A percentile compares a stretch with the other conserved stretches of the same genome.
These are phyloP conservation scores for Naganishia onofrii DNA, from an alignment of 768 basidiomycete species.

Conservation along the genomic window DNA sequence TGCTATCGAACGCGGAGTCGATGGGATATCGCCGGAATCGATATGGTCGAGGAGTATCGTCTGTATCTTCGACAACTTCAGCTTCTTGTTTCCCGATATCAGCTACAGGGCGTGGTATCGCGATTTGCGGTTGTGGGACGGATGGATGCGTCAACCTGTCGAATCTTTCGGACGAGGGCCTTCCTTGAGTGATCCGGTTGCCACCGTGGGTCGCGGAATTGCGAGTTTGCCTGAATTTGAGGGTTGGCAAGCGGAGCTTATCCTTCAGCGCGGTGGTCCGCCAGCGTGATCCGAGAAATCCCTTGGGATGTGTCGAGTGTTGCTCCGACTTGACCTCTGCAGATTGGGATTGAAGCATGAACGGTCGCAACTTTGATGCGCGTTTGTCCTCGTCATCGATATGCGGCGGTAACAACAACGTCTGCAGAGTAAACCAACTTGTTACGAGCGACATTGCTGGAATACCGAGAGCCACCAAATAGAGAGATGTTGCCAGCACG, in stretches of 20 bases:
- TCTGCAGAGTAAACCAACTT: neutral
- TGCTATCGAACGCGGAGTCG: neutral
- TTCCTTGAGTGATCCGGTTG: conserved; percentile 19
- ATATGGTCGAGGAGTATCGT: conserved; percentile 5
- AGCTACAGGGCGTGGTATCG: neutral
- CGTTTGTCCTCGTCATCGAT: neutral
- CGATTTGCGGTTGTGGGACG: conserved; percentile 26
- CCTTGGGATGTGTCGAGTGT: neutral
- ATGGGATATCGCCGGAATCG: neutral
- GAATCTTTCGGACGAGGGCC: conserved; percentile 18
- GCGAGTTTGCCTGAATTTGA: neutral
- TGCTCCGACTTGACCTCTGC: neutral
- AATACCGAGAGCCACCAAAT: conserved; percentile 15
- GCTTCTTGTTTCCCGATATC: neutral
- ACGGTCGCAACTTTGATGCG: neutral
- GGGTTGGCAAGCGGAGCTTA: neutral
- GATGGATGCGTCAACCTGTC: conserved; percentile 21
- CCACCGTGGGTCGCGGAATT: conserved; percentile 10
- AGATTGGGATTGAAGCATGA: neutral
- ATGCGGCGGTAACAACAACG: neutral
- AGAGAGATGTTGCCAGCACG: neutral
- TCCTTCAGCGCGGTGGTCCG: neutral
- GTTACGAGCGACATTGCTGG: conserved; percentile 5
- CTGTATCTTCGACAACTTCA: neutral
- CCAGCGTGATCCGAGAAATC: neutral